Evolutionary conservation across 345 rosid species (phyloP).

Genomic region (Acer negundo): DNA sequence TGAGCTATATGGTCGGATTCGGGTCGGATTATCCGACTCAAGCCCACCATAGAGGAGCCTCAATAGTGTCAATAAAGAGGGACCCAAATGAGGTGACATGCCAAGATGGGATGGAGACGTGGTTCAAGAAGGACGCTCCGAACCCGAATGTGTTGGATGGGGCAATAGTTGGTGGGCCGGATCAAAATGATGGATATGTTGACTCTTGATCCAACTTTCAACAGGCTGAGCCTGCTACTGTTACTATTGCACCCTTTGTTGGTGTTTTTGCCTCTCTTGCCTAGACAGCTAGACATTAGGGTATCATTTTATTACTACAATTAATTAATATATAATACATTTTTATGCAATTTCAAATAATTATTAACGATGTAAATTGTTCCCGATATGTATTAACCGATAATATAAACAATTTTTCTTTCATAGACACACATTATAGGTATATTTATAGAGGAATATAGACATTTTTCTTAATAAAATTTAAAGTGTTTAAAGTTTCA

Average conservation of each 20-base stretch:
- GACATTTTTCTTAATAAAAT: too few species aligned
- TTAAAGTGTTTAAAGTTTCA: too few species aligned
- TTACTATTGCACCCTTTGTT: slow-evolving; percentile 56
- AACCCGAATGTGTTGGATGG: slow-evolving; percentile 67
- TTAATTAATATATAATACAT: too few species aligned
- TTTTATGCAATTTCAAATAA: too few species aligned
- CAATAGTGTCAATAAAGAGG: slow-evolving; percentile 41
- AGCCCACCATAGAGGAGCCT: slow-evolving; percentile 50
- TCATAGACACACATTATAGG: too few species aligned
- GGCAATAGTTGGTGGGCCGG: slow-evolving; percentile 75
- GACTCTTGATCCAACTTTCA: slow-evolving; percentile 53
- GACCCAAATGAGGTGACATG: slow-evolving; percentile 30
- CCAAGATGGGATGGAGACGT: slow-evolving; percentile 39
- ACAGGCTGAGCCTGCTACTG: slow-evolving; percentile 51
- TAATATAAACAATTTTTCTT: too few species aligned
- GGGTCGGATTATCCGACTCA: slow-evolving; percentile 46
- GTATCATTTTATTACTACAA: too few species aligned
- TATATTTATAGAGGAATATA: too few species aligned
- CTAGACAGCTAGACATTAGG: neutral
- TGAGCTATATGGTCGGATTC: slow-evolving; percentile 57
- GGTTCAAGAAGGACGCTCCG: slow-evolving; percentile 39
- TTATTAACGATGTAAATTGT: too few species aligned
- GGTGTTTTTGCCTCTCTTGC: slow-evolving; percentile 64
- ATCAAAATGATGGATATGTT: slow-evolving; percentile 47
- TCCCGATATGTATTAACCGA: too few species aligned